phyloP scores from a whole-genome alignment of 352 stramenopile genomes.

The Phytophthora colocasiae region DNA sequence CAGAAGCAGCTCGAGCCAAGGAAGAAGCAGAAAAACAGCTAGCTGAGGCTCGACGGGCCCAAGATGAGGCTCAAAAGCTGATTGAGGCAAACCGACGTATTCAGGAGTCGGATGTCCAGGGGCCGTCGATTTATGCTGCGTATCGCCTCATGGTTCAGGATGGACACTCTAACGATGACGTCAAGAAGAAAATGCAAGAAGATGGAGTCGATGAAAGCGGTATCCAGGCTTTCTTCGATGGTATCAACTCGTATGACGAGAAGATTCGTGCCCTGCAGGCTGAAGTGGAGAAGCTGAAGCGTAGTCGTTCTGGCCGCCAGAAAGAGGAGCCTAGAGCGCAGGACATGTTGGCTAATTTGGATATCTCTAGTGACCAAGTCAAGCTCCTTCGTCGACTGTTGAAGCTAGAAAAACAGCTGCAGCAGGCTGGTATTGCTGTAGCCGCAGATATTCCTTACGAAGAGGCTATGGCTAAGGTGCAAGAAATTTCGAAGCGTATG shows the following conservation, averaged over 20 bases:
- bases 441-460: conserved; percentile 94
- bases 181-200: conserved; percentile 81
- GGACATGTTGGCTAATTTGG: conserved; percentile 77
- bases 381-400: conserved; percentile 80
- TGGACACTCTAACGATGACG: conserved; percentile 67
- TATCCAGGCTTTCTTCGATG: conserved; percentile 85
- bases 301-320: conserved; percentile 53
- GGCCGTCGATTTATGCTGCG: conserved; percentile 60
- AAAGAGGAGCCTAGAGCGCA: conserved; percentile 61
- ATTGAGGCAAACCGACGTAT: conserved; percentile 89
- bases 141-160: conserved; percentile 82
- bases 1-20: conserved; percentile 78
- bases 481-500: conserved; percentile 92
- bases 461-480: conserved; percentile 91
- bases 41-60: conserved; percentile 72
- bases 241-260: conserved; percentile 84
- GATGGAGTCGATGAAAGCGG: conserved; percentile 76
- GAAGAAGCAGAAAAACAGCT: conserved; percentile 85
- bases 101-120: conserved; percentile 62
- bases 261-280: conserved; percentile 84
- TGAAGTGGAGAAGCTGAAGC: conserved; percentile 86
- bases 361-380: conserved; percentile 79
- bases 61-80: conserved; percentile 82
- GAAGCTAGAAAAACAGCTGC: conserved; percentile 86
- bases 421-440: conserved; percentile 87